These are phyloP conservation scores for Fremontodendron californicum DNA, from an alignment of 345 rosid genomes.

Conservation along the genomic window DNA sequence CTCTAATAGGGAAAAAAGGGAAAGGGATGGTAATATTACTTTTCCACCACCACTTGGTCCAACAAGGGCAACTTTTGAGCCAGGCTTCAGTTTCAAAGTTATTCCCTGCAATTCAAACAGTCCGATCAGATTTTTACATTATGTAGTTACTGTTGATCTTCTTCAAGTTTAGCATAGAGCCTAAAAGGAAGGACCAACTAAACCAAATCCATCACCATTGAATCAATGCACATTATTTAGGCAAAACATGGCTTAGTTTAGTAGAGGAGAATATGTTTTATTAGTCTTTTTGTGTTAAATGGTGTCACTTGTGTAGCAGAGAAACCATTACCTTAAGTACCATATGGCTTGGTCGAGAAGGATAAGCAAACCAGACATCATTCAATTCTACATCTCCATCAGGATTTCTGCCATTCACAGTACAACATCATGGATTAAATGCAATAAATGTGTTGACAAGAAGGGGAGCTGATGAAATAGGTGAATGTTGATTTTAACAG, in stretches of 20 bases:
- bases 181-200: background rate
- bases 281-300: background rate
- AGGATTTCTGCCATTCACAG: conserved; percentile 50
- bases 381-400: conserved; percentile 85
- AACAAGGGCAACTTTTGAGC: conserved; percentile 88
- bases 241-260: background rate
- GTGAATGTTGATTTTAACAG: too few relatives aligned
- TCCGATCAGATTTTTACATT: background rate
- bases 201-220: background rate
- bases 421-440: background rate
- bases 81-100: conserved; percentile 63
- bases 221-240: background rate
- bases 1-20: background rate
- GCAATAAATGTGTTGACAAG: background rate
- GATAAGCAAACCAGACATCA: conserved; percentile 98
- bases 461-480: background rate
- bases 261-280: background rate
- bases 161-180: too few relatives aligned
- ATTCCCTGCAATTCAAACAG: conserved; percentile 56
- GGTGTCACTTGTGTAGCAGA: background rate
- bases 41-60: conserved; percentile 99
- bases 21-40: conserved; percentile 34
- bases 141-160: background rate
- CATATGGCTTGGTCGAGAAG: conserved; percentile 90
- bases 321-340: conserved; percentile 67